Evolutionary conservation across 2,329 filamentous ascomycete species (phyloP).

Genomic region (Calcarisporium arbuscula): DNA sequence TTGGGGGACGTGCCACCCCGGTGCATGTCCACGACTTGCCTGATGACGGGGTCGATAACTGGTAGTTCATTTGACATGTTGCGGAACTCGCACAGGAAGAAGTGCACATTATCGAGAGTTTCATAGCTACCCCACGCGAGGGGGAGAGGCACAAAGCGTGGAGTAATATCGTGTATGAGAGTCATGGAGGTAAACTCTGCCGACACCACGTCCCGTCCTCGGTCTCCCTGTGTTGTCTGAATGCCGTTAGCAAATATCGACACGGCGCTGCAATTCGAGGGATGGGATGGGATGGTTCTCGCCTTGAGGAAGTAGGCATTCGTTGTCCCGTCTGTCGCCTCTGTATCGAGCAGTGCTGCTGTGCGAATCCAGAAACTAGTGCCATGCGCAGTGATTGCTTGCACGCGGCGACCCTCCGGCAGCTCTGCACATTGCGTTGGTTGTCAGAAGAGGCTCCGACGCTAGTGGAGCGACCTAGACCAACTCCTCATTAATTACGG

Average conservation of each 20-base stretch:
- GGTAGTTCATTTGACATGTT: constrained; percentile 5
- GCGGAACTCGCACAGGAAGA: constrained; percentile 7
- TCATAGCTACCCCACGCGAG: constrained; percentile 3
- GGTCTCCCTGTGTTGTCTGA: no score
- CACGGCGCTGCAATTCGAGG: not conserved
- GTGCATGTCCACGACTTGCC: no score
- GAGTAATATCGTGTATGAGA: not conserved
- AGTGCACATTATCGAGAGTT: not conserved
- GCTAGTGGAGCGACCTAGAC: not conserved
- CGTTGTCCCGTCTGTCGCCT: not conserved
- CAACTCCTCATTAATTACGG: no score
- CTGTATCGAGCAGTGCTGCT: not conserved
- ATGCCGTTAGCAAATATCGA: not conserved
- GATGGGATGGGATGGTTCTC: not conserved
- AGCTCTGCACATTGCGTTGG: constrained; percentile 1
- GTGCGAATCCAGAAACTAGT: constrained; percentile 7
- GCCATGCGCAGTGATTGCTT: not conserved
- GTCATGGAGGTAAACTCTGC: constrained; percentile 5
- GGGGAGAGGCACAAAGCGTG: constrained; percentile 1
- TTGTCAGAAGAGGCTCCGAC: not conserved
- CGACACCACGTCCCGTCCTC: no score
- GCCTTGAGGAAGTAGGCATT: constrained; percentile 6
- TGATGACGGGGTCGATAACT: not conserved
- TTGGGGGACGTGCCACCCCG: no score
- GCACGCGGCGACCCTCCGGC: not conserved